These are phyloP conservation scores for Acrocalymma vagum DNA, from an alignment of 2,329 filamentous ascomycete species.

Conservation along the genomic window DNA sequence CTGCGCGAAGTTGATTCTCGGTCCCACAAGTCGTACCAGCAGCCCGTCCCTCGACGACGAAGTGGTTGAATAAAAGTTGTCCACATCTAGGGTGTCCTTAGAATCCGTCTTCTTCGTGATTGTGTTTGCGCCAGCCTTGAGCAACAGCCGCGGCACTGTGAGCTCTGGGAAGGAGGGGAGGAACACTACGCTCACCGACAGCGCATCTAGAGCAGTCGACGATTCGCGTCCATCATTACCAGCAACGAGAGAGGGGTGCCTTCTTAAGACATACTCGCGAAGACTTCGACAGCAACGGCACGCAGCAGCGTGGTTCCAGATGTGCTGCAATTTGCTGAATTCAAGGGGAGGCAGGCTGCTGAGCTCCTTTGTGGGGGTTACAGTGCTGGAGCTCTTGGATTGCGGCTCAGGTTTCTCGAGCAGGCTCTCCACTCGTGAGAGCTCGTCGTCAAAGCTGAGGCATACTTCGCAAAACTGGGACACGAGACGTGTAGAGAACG, in stretches of 20 bases:
- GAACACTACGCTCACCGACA: slow-evolving; percentile 2
- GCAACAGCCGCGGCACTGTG: slow-evolving; percentile 4
- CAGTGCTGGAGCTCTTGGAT: slow-evolving; percentile 2
- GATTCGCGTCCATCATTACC: slow-evolving; percentile 1
- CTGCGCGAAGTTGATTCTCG: slow-evolving; percentile 10
- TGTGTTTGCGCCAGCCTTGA: slow-evolving; percentile 1
- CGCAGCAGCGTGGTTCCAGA: slow-evolving; percentile 11
- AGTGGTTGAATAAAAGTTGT: slow-evolving; percentile 8
- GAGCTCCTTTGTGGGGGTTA: slow-evolving; percentile 7
- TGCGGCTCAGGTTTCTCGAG: slow-evolving; percentile 11
- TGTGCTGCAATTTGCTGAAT: slow-evolving; percentile 10
- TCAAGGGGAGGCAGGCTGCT: slow-evolving; percentile 2
- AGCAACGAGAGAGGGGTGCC: slow-evolving; percentile 5
- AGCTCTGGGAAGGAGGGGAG: slow-evolving; percentile 3
- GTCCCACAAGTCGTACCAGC: slow-evolving; percentile 8
- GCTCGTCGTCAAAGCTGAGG: slow-evolving; percentile 10
- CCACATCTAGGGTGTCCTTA: slow-evolving; percentile 1
- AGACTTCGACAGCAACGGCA: slow-evolving; percentile 11
- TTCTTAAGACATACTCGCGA: slow-evolving; percentile 7
- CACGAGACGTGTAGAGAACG: slow-evolving; percentile 1
- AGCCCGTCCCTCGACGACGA: slow-evolving; percentile 10
- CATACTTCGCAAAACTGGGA: slow-evolving; percentile 11
- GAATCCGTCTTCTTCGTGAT: slow-evolving; percentile 3
- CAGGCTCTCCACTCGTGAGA: slow-evolving; percentile 8
- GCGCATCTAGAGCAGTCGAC: slow-evolving; percentile 2